Evolutionary conservation across 768 basidiomycete species (phyloP), one percentile per base, ranked within the genome.

Genomic region (Brasilioporus rufonigricans): DNA sequence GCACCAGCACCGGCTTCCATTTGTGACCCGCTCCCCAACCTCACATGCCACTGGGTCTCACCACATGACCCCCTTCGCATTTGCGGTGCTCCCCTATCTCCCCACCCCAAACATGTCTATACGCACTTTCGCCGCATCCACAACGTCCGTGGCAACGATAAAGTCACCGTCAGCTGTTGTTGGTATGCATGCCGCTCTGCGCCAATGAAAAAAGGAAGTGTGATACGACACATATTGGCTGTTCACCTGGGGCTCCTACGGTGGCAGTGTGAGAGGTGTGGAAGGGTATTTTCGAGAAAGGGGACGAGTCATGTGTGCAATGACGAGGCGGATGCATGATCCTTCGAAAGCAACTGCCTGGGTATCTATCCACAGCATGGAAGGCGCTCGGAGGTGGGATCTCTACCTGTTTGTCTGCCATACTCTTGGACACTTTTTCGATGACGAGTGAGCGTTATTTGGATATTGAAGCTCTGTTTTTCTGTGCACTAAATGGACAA

Each of bases 171-270:
- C 7, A 3, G 14, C 5, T 65, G 63, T 14, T 32, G 19, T 1
- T 65, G 63, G 63, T 9, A 53, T 2, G 46, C 8, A 9, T 65
- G 63, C 23, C 27, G 23, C 2, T 61, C 61, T 7, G 48, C 53
- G 1, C 64, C 55, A 1, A 65, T 65, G 63, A 61, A 65, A n/a
- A 58, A 61, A 8, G 64, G 63, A 0, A 65, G 64, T 11, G 13
- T 65, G 10, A 53, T 63, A 16, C 31, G 63, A 5, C 63, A 65
- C 44, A 2, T 65, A 3, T 24, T 63, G 27, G 29, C 64, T 0
- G 64, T 65, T 5, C 63, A 65, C 23, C 19, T 65, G 29, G 40
- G 38, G 10, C 14, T 65, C 16, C 29, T 65, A 31, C 53, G 61
- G 1, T 65, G 63, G 63, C 49, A 16, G 12, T 65, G 64, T 11